These are phyloP conservation scores for Zygosaccharomyces pseudobailii DNA, from an alignment of 1,139 yeast genomes.

Conservation along the genomic window DNA sequence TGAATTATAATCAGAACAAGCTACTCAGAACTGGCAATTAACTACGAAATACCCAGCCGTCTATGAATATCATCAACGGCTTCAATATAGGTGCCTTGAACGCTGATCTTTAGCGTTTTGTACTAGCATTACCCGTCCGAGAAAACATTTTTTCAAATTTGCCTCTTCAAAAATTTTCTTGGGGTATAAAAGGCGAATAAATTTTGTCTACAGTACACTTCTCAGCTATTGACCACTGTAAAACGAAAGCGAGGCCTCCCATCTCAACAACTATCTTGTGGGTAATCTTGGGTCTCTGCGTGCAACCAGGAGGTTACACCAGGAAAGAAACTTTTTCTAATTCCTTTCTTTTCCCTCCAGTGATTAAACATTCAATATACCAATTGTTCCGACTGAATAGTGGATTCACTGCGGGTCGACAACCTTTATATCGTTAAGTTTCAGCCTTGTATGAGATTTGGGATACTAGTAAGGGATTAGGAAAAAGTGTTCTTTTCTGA, in stretches of 20 bases:
- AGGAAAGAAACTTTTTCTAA: constrained; percentile 8
- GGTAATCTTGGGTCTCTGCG: neutral
- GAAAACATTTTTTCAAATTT: too few species aligned
- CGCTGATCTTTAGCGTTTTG: too few species aligned
- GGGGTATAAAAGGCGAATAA: neutral
- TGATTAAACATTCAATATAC: constrained; percentile 30
- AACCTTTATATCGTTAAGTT: constrained; percentile 36
- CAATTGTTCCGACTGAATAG: constrained; percentile 41
- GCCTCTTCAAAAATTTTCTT: neutral
- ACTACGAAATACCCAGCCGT: too few species aligned
- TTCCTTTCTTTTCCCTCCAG: constrained; percentile 10
- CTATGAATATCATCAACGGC: too few species aligned
- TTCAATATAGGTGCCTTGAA: too few species aligned
- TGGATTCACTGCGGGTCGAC: constrained; percentile 34
- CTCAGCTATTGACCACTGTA: too few species aligned
- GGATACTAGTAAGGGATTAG: neutral
- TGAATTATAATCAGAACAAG: too few species aligned
- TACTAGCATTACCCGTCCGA: too few species aligned
- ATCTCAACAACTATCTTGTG: neutral
- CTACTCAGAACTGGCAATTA: too few species aligned
- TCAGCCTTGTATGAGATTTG: constrained; percentile 37
- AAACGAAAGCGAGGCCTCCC: too few species aligned
- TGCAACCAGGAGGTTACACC: constrained; percentile 16
- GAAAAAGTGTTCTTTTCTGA: constrained; percentile 8
- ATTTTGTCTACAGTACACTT: too few species aligned